Evolutionary conservation across 176 grass and related monocot species (phyloP).

Genomic region (Hordeum vulgare): MorexV3_pseudomolecules_assembly NC_058521.1:543087112-543087611

Average conservation of each 20-base stretch:
- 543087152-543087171: conserved; percentile 50
- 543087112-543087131: conserved; percentile 9
- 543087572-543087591: background rate
- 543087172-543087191: conserved; percentile 57
- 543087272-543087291: background rate
- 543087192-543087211: conserved; percentile 90
- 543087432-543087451: background rate
- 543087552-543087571: background rate
- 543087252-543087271: background rate
- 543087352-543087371: background rate
- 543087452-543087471: background rate
- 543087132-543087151: conserved; percentile 34
- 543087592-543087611: background rate
- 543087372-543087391: background rate
- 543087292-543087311: background rate
- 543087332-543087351: no score
- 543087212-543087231: conserved; percentile 73
- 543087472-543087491: background rate
- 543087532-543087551: background rate
- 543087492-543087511: background rate
- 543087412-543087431: background rate
- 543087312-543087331: background rate
- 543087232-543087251: conserved; percentile 6
- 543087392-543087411: background rate
- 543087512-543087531: background rate